Evolutionary conservation across 108 stramenopile species (phyloP).

Genomic region (Fragilaria crotonensis): DNA sequence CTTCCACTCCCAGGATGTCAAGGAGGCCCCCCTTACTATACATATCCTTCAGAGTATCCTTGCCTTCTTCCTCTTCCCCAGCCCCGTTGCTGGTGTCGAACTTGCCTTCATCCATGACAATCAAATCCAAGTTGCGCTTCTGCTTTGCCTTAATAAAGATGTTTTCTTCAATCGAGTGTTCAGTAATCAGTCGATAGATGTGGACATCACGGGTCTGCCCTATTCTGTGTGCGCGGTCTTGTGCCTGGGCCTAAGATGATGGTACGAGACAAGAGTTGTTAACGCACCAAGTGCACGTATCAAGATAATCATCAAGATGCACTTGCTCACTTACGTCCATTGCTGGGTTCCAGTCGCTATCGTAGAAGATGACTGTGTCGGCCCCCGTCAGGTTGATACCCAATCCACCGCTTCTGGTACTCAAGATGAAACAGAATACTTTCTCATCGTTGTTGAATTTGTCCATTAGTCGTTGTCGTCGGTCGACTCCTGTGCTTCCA

Average conservation of each 20-base stretch:
- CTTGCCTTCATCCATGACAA: conserved; percentile 95
- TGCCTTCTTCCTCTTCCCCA: conserved; percentile 13
- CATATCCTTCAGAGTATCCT: conserved; percentile 36
- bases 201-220: conserved; percentile 93
- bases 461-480: conserved; percentile 90
- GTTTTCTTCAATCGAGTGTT: conserved; percentile 96
- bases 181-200: conserved; percentile 94
- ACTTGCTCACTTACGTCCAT: conserved; percentile 80
- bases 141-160: conserved; percentile 93
- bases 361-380: conserved; percentile 89
- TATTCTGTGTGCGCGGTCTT: conserved; percentile 70
- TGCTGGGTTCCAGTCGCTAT: conserved; percentile 97
- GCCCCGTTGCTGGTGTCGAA: conserved; percentile 53
- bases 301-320: too few species aligned
- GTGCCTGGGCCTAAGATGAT: conserved; percentile 43
- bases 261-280: too few species aligned
- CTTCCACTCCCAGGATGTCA: conserved; percentile 65
- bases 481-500: conserved; percentile 83
- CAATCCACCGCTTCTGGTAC: conserved; percentile 91
- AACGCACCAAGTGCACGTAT: too few species aligned
- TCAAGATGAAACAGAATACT: conserved; percentile 92
- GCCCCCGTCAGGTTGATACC: conserved; percentile 98
- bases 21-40: conserved; percentile 64
- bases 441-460: conserved; percentile 86
- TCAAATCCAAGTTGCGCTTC: conserved; percentile 88